Conservation (phyloP, 331 rosid species). For the Arachis monticola region DNA sequence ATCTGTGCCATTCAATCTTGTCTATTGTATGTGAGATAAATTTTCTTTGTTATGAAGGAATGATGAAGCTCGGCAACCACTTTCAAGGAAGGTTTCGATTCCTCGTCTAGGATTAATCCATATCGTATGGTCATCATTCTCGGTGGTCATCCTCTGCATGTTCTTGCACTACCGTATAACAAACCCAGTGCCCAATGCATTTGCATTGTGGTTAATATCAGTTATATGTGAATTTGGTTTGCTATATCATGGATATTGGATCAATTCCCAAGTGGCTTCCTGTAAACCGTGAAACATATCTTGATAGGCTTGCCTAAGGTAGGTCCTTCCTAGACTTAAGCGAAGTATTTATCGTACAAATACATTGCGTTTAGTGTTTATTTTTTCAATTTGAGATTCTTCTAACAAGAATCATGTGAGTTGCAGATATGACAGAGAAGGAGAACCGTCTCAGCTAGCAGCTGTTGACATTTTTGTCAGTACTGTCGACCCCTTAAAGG, state of each 20-base stretch:
- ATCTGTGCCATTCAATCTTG: neutral
- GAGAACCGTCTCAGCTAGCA: constrained; percentile 94
- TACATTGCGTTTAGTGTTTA: neutral
- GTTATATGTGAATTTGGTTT: constrained; percentile 99
- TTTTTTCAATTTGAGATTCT: constrained; percentile 30
- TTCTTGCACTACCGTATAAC: constrained; percentile 97
- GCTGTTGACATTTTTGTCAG: constrained; percentile 98
- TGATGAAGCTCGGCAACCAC: constrained; percentile 98
- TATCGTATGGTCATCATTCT: constrained; percentile 93
- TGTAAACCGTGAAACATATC: constrained; percentile 96
- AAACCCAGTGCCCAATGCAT: constrained; percentile 94
- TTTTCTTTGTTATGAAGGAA: constrained; percentile 62
- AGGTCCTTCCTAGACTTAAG: constrained; percentile 21
- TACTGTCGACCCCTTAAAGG: constrained; percentile 97
- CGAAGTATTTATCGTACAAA: constrained; percentile 1
- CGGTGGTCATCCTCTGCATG: constrained; percentile 73
- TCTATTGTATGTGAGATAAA: neutral
- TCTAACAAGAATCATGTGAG: constrained; percentile 29
- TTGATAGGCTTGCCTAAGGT: constrained; percentile 97
- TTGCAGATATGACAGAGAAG: constrained; percentile 92
- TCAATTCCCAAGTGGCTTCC: constrained; percentile 99
- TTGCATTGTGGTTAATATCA: constrained; percentile 83
- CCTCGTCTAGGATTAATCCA: constrained; percentile 97
- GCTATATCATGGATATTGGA: constrained; percentile 97
- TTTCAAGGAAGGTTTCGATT: constrained; percentile 93